Conservation (phyloP, 129 eudicot genomes). For the Dittrichia graveolens region DNA sequence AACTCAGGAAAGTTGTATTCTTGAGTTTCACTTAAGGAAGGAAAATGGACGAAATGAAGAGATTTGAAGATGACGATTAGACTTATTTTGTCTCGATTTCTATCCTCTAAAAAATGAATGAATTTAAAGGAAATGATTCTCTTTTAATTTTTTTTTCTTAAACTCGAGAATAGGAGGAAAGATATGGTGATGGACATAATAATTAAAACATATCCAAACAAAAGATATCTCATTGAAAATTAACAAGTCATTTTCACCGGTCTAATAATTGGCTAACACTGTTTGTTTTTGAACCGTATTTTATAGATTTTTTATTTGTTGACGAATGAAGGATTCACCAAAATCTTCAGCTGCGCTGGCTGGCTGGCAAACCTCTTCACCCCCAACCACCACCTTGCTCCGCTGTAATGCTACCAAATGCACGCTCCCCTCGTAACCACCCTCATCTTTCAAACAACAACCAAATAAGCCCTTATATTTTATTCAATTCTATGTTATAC, state of each 20-base stretch:
- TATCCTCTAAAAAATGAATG: too few species aligned
- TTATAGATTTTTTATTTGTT: conserved; percentile 15
- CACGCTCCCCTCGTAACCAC: not conserved
- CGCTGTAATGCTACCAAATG: conserved; percentile 25
- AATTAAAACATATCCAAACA: too few species aligned
- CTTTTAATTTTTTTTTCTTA: too few species aligned
- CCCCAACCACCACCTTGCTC: conserved; percentile 29
- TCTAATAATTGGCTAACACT: conserved; percentile 4
- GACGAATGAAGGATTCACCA: conserved; percentile 20
- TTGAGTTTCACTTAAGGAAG: too few species aligned
- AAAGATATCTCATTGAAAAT: too few species aligned
- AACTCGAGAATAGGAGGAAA: too few species aligned
- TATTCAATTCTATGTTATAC: not conserved
- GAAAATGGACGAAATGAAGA: too few species aligned
- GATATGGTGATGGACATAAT: too few species aligned
- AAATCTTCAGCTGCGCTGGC: conserved; percentile 34
- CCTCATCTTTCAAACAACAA: not conserved
- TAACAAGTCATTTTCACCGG: conserved; percentile 20
- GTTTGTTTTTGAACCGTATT: conserved; percentile 5
- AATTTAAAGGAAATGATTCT: too few species aligned
- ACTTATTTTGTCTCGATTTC: too few species aligned
- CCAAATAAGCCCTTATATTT: not conserved
- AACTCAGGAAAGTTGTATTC: too few species aligned
- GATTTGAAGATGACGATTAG: too few species aligned
- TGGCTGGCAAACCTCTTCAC: not conserved